These are phyloP conservation scores for Camellia sinensis DNA, from an alignment of 148 eudicot genomes.

Conservation along the genomic window DNA sequence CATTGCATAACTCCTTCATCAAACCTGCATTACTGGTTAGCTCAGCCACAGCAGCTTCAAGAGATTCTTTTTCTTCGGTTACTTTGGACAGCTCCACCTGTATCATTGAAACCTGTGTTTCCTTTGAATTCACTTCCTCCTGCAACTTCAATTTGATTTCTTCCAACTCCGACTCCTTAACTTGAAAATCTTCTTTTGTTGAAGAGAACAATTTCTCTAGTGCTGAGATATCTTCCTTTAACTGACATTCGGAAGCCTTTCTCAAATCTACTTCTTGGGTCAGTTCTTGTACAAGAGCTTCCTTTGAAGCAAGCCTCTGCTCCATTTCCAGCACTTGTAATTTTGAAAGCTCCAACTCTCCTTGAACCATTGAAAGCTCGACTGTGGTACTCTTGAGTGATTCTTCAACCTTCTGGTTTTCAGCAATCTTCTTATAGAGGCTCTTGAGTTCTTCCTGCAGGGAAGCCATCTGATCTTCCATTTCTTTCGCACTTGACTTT, in stretches of 20 bases:
- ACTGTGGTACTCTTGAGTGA: conserved; percentile 31
- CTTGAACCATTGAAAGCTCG: conserved; percentile 42
- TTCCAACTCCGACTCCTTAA: conserved; percentile 44
- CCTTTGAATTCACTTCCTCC: conserved; percentile 43
- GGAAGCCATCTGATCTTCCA: conserved; percentile 49
- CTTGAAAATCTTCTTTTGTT: conserved; percentile 39
- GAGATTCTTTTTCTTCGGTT: conserved; percentile 32
- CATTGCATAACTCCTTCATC: conserved; percentile 41
- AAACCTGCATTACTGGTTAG: conserved; percentile 28
- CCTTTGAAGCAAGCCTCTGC: conserved; percentile 37
- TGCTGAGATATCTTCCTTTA: conserved; percentile 7
- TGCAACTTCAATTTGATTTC: conserved; percentile 36
- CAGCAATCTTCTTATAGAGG: conserved; percentile 47
- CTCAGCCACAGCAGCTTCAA: conserved; percentile 43
- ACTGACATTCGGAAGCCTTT: too few relatives aligned
- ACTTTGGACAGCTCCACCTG: conserved; percentile 37
- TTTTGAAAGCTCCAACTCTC: conserved; percentile 37
- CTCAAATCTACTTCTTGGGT: conserved; percentile 27
- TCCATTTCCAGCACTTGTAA: conserved; percentile 31
- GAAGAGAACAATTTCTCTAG: conserved; percentile 38
- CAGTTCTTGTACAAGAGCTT: conserved; percentile 31
- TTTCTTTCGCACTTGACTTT: conserved; percentile 40
- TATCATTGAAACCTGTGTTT: conserved; percentile 17
- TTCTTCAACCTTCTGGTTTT: conserved; percentile 52
- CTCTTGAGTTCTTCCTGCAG: conserved; percentile 46